These are phyloP conservation scores for Porosira glacialis DNA, from an alignment of 352 stramenopile species.

Conservation along the genomic window DNA sequence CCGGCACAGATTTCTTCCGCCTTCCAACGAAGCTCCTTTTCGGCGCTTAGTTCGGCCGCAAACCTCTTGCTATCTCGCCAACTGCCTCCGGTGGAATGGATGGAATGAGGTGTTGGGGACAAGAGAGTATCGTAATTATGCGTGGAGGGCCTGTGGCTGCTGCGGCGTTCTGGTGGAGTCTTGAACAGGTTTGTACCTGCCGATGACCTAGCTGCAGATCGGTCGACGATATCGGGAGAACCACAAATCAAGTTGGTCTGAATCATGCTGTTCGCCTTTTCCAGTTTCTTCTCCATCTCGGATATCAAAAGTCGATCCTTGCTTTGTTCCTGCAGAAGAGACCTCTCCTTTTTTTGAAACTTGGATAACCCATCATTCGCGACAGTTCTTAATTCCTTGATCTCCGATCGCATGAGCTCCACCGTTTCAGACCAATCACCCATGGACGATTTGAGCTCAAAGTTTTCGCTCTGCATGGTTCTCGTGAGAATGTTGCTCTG, in stretches of 20 bases:
- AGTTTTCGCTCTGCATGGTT: conserved; percentile 42
- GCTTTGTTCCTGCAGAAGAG: background rate
- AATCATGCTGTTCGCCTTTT: conserved; percentile 35
- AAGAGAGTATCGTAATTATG: conserved; percentile 7
- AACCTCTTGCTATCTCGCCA: conserved; percentile 22
- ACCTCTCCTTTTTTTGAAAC: conserved; percentile 19
- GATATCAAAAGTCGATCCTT: conserved; percentile 18
- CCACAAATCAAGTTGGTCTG: no score
- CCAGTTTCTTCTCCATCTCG: conserved; percentile 38
- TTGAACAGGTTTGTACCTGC: conserved; percentile 6
- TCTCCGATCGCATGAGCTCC: conserved; percentile 42
- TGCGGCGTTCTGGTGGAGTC: conserved; percentile 2
- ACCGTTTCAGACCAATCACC: conserved; percentile 35
- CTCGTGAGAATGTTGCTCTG: conserved; percentile 56
- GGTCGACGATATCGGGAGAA: no score
- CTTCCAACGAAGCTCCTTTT: conserved; percentile 54
- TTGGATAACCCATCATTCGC: conserved; percentile 31
- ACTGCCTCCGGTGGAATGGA: no score
- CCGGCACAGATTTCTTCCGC: conserved; percentile 55
- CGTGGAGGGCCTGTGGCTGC: background rate
- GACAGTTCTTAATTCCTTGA: conserved; percentile 41
- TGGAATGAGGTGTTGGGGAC: no score
- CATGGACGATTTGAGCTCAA: conserved; percentile 41
- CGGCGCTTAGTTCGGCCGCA: conserved; percentile 30
- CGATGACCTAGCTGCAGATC: no score